phyloP scores from a whole-genome alignment of 257 asterid genomes.

The Scutellaria minor region DNA sequence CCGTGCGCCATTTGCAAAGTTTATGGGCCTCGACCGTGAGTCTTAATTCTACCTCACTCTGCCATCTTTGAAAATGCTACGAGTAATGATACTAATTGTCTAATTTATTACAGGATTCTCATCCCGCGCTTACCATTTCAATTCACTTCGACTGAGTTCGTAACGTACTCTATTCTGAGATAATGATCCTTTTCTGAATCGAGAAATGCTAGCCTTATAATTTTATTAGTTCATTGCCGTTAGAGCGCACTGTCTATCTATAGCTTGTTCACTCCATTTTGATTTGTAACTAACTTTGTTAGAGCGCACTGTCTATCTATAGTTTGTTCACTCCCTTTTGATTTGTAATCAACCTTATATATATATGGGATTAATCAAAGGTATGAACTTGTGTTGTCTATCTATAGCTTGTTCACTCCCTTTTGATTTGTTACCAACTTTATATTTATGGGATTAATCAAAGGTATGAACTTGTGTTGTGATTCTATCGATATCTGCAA shows the following conservation, averaged over 20 bases:
- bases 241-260: no score
- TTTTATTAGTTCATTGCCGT: not conserved
- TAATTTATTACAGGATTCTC: conserved; percentile 69
- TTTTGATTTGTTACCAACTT: no score
- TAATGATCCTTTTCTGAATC: conserved; percentile 35
- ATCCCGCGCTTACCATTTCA: conserved; percentile 89
- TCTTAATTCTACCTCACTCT: conserved; percentile 17
- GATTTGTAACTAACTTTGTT: no score
- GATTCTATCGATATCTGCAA: no score
- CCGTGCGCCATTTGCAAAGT: conserved; percentile 92
- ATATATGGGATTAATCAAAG: no score
- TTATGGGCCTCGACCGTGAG: conserved; percentile 92
- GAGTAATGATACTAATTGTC: conserved; percentile 10
- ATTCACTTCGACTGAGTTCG: conserved; percentile 85
- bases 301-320: no score
- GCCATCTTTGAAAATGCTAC: not conserved
- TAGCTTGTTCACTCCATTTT: no score
- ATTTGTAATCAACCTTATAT: no score
- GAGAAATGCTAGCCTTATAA: conserved; percentile 3
- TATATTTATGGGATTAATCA: not conserved
- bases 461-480: not conserved
- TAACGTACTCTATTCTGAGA: conserved; percentile 75
- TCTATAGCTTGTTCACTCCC: not conserved
- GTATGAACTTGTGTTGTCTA: no score
- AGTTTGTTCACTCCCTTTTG: no score